Base-by-base conservation (phyloP, 768 basidiomycete genomes). In the Mycena vitilis region DNA sequence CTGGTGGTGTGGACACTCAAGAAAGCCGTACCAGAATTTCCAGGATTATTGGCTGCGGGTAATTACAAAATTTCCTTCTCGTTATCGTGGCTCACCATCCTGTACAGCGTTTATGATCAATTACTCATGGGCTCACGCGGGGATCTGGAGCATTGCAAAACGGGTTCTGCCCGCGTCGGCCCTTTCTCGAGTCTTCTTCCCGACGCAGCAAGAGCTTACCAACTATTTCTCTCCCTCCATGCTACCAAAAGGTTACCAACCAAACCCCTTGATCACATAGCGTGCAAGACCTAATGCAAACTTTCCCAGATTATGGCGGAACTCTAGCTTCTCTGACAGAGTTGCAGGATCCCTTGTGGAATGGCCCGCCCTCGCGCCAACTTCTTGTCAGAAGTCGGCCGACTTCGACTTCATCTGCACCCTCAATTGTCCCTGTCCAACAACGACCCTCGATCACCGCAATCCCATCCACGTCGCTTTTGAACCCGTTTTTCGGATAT, bases 401-500 rank as follows among this genome's bases (percentile, higher is more conserved):
- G 68, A 67, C 60, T 71, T 58, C 63, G 68, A 67, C 60, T 71
- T 58, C 75, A 69, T 66, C 59, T 63, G 53, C 64, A 67, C 65
- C 69, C 60, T 44, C 55, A 49, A 65, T 59, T 52, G 48, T 51
- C 49, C 18, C 60, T 40, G 62, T 60, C 56, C 42, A 36, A 23
- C 49, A 68, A 70, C 57, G 68, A 63, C 51, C 48, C 51, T 62
- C 44, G 70, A 70, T 69, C 72, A 64, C 70, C 67, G 37, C 59
- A 52, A 55, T 69, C 71, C 63, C 68, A 68, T 54, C 90, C 22
- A 87, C 85, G 37, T 93, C 92, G 34, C 75, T 80, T 44, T 78
- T 87, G 47, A 94, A 93, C 70, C 93, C 93, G 1, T 93, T 89
- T 78, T 94, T 87, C 69, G 92, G 92, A 5, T 93, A 94, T 74